Evolutionary conservation across 805 yeast species (phyloP), one percentile per base, ranked within the genome.

Genomic region (Yarrowia divulgata): DNA sequence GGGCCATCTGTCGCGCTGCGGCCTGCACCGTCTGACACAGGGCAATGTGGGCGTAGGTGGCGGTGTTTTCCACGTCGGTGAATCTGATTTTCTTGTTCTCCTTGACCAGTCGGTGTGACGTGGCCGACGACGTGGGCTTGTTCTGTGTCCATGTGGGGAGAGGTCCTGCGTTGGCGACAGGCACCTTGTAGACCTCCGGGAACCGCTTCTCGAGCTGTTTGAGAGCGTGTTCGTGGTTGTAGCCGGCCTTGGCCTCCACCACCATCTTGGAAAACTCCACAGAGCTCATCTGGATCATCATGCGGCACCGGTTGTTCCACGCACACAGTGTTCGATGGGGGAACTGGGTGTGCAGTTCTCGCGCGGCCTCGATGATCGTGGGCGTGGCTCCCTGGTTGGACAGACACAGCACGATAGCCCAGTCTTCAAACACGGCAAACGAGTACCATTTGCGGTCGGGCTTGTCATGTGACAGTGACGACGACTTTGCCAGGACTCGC

Each of bases 401-500:
- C 29, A 63, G 40, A 48, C 68, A 63, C 39, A 63, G 32, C 5
- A 49, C 55, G 16, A 63, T 63, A n/a, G 68, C 68, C 68, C 68
- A 63, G 57, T 48, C 57, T n/a, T 63, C 68, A 29, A 60, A 60
- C 19, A 60, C 52, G 4, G 66, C 66, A 34, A 60, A 60, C 32
- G 66, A 60, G 42, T 60, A 60, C 66, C 66, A 60, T n/a, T 60
- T 60, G 13, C 66, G n/a, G 66, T 60, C 66, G 34, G 66, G 66
- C n/a, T 60, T 60, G 66, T 60, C 66, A 14, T 60, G 66, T n/a
- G 52, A 43, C 42, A 60, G 14, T 5, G 52, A 60, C 32, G 29
- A n/a, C 9, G 52, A 43, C 18, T 19, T n/a, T 18, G 52, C 52
- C 8, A 60, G 52, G 8, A 60, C 52, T 1, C 37, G 50, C 8